Conservation (phyloP, 2,329 filamentous ascomycete genomes). For the Neophaeococcomyces mojaviensis region DNA sequence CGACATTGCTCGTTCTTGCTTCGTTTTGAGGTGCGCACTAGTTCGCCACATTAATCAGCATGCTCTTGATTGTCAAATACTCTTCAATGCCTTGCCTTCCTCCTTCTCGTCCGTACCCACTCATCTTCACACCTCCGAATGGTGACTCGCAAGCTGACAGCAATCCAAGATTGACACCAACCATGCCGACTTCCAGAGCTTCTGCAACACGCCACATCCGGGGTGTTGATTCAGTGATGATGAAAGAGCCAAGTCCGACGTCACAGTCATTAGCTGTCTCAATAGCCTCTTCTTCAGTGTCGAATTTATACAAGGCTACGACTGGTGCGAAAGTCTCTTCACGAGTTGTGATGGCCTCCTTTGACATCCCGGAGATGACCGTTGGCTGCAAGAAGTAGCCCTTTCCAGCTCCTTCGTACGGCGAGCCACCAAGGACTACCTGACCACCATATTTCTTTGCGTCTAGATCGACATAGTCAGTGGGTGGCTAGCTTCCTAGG, state of each 20-base stretch:
- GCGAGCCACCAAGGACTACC: constrained; percentile 24
- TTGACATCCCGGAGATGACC: constrained; percentile 23
- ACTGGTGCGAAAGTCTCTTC: constrained; percentile 54
- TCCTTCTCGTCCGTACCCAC: constrained; percentile 46
- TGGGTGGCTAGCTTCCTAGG: background rate
- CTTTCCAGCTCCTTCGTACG: constrained; percentile 30
- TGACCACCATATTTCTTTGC: constrained; percentile 25
- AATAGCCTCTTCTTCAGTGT: constrained; percentile 53
- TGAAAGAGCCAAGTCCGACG: constrained; percentile 49
- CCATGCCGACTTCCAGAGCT: constrained; percentile 75
- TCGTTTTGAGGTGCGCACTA: background rate
- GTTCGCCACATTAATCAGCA: constrained; percentile 21
- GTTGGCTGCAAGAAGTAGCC: constrained; percentile 24
- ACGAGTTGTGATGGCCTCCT: constrained; percentile 32
- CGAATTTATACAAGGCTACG: constrained; percentile 31
- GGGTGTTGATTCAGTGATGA: constrained; percentile 45
- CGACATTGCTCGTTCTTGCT: background rate
- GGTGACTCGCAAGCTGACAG: constrained; percentile 17
- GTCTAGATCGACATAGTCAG: constrained; percentile 13
- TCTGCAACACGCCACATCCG: constrained; percentile 58
- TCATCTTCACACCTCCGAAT: constrained; percentile 26
- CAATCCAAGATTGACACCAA: constrained; percentile 51
- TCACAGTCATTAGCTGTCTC: constrained; percentile 46
- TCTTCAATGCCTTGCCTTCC: constrained; percentile 40
- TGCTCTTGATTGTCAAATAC: constrained; percentile 21